These are phyloP conservation scores for Pyricularia sp. DNA, from an alignment of 2,329 filamentous ascomycete species.

Conservation along the genomic window DNA sequence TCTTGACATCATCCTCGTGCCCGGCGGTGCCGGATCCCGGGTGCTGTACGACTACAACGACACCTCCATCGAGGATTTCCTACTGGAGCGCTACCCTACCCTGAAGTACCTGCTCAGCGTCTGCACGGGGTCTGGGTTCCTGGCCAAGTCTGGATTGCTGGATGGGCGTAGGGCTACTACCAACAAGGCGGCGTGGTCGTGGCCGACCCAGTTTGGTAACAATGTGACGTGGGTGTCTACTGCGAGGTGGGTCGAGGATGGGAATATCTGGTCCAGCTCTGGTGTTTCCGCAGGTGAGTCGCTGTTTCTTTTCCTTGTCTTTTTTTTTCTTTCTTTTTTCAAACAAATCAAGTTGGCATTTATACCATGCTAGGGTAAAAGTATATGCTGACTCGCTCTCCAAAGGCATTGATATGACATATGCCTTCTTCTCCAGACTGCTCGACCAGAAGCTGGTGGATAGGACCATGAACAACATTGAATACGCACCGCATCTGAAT, in stretches of 20 bases:
- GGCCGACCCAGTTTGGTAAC: slow-evolving; percentile 23
- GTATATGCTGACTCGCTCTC: background rate
- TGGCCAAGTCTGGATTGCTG: slow-evolving; percentile 40
- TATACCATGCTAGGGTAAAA: too few relatives aligned
- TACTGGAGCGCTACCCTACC: slow-evolving; percentile 7
- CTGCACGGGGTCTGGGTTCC: slow-evolving; percentile 40
- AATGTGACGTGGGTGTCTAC: slow-evolving; percentile 36
- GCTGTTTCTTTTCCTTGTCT: background rate
- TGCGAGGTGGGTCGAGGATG: slow-evolving; percentile 43
- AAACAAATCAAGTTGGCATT: too few relatives aligned
- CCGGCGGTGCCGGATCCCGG: slow-evolving; percentile 14
- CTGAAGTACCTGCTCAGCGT: slow-evolving; percentile 19
- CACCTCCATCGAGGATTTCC: slow-evolving; percentile 11
- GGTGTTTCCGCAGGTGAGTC: slow-evolving; percentile 39
- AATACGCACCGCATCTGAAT: slow-evolving; percentile 13
- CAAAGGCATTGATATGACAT: slow-evolving; percentile 24
- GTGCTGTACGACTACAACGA: slow-evolving; percentile 9
- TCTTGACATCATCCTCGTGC: slow-evolving; percentile 17
- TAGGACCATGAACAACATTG: slow-evolving; percentile 12
- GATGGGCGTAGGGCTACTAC: slow-evolving; percentile 40
- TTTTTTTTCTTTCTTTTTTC: background rate
- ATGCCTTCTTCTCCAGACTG: slow-evolving; percentile 25
- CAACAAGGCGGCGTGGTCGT: slow-evolving; percentile 33
- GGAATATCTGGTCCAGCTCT: slow-evolving; percentile 43
- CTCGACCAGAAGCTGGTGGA: slow-evolving; percentile 19